Conservation (phyloP, 768 basidiomycete genomes). For the Termitomyces sp. region DNA sequence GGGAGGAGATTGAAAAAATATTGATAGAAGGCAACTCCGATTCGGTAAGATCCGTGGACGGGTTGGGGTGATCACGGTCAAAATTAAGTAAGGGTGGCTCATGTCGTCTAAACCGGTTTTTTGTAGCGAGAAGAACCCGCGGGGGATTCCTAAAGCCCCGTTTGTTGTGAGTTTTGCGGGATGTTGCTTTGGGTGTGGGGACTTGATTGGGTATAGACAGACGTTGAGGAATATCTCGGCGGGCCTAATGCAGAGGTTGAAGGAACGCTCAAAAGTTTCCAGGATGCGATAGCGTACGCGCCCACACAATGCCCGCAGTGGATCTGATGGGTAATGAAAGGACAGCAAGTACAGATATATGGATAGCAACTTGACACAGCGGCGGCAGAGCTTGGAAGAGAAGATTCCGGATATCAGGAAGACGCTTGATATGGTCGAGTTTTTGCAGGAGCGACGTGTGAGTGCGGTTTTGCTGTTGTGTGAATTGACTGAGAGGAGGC, state of each 20-base stretch:
- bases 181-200: too few species aligned
- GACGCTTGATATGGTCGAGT: conserved; percentile 87
- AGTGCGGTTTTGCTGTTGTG: conserved; percentile 16
- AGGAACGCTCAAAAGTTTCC: conserved; percentile 69
- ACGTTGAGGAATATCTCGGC: conserved; percentile 84
- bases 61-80: background rate
- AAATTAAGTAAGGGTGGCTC: too few species aligned
- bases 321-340: conserved; percentile 26
- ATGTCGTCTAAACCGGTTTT: conserved; percentile 15
- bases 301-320: conserved; percentile 7
- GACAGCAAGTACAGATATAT: conserved; percentile 97
- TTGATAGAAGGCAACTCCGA: conserved; percentile 19
- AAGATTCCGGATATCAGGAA: conserved; percentile 97
- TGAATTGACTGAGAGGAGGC: too few species aligned
- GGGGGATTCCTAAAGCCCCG: conserved; percentile 93
- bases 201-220: too few species aligned
- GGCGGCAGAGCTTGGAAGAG: conserved; percentile 75
- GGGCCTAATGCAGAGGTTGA: conserved; percentile 77
- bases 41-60: conserved; percentile 21
- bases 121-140: conserved; percentile 55
- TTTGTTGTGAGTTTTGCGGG: conserved; percentile 63
- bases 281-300: conserved; percentile 93
- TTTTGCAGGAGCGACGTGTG: conserved; percentile 67
- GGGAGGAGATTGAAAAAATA: too few species aligned
- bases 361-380: conserved; percentile 80